Percentiles rank a stretch among this genome's conserved stretches.
Conservation (phyloP, 176 grass and related monocot species). For the Avena insularis region DNA sequence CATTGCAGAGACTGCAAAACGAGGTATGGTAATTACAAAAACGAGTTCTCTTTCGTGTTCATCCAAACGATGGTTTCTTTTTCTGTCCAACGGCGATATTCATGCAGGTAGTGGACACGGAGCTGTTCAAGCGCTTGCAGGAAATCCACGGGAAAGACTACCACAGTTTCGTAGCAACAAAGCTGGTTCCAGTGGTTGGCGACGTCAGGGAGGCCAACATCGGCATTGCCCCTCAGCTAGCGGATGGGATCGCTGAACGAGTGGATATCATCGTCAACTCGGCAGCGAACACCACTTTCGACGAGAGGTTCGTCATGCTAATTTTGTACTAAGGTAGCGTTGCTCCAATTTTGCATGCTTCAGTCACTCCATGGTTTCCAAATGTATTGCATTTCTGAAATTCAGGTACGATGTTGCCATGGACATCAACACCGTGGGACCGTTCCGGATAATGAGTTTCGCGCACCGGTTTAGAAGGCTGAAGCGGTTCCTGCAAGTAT, state of each 20-base stretch:
- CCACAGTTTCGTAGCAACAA: conserved; percentile 56
- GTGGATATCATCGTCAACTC: conserved; percentile 88
- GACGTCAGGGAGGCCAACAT: conserved; percentile 77
- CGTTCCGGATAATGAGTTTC: conserved; percentile 92
- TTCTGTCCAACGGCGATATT: too few relatives aligned
- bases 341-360: too few relatives aligned
- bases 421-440: conserved; percentile 92
- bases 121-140: conserved; percentile 71
- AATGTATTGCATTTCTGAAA: too few relatives aligned
- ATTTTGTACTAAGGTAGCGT: too few relatives aligned
- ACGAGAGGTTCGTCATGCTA: conserved; percentile 67
- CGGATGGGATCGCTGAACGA: conserved; percentile 58
- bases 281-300: conserved; percentile 90
- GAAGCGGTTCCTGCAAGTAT: conserved; percentile 92
- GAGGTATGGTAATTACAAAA: conserved; percentile 46
- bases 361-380: too few relatives aligned
- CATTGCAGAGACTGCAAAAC: conserved; percentile 59
- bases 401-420: conserved; percentile 88
- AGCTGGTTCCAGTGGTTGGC: conserved; percentile 82
- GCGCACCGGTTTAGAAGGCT: conserved; percentile 71
- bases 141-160: conserved; percentile 80
- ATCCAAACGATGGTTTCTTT: background rate
- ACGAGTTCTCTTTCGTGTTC: too few relatives aligned
- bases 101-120: conserved; percentile 72
- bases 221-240: conserved; percentile 70